Conservation (phyloP, 148 eudicot genomes). For the Fagopyrum tataricum region DNA sequence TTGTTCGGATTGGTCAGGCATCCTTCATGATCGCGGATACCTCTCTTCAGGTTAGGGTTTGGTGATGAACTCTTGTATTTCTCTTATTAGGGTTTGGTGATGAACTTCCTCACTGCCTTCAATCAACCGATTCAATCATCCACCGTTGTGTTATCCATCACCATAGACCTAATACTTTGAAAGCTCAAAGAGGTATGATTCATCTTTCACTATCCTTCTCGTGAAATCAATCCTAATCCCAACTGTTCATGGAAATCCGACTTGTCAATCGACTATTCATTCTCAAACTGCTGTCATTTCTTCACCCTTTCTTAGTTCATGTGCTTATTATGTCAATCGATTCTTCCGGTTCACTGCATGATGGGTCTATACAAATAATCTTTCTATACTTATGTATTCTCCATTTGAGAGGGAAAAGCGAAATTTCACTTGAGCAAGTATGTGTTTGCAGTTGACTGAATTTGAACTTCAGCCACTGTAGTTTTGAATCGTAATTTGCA, state of each 20-base stretch:
- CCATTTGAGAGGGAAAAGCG: background rate
- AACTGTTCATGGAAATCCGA: background rate
- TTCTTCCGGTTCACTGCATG: background rate
- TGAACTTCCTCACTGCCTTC: background rate
- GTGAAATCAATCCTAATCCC: background rate
- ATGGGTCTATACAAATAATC: background rate
- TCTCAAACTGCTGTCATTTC: background rate
- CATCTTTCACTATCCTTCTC: constrained; percentile 4
- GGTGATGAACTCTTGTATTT: too few species aligned
- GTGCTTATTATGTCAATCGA: background rate
- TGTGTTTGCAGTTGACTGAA: background rate
- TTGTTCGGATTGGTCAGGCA: too few species aligned
- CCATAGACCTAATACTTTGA: background rate
- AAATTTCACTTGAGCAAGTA: background rate
- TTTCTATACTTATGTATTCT: background rate
- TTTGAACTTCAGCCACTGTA: background rate
- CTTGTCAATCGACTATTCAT: background rate
- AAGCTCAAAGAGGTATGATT: background rate
- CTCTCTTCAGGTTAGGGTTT: too few species aligned
- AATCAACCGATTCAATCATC: background rate
- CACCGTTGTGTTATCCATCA: background rate
- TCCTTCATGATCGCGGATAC: too few species aligned
- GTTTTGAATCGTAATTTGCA: background rate
- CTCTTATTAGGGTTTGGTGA: too few species aligned
- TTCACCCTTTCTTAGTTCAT: background rate